These are phyloP conservation scores for Sporisorium scitamineum DNA, from an alignment of 1,284 basidiomycete genomes.

Conservation along the genomic window DNA sequence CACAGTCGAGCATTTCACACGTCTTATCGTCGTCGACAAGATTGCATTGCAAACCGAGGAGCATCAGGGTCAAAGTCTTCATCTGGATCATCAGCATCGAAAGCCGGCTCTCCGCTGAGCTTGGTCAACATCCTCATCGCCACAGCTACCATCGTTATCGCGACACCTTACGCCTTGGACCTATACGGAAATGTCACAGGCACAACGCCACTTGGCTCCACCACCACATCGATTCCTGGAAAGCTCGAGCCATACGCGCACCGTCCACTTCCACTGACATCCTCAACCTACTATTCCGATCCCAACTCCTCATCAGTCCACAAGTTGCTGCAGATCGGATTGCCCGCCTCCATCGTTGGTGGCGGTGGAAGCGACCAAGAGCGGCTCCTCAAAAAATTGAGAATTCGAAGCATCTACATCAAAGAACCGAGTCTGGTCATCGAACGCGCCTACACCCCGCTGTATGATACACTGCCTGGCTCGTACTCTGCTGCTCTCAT, in stretches of 20 bases:
- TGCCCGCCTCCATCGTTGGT: slow-evolving; percentile 12
- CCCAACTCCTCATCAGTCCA: slow-evolving; percentile 18
- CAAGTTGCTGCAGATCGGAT: slow-evolving; percentile 28
- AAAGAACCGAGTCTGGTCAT: slow-evolving; percentile 57
- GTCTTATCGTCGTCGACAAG: slow-evolving; percentile 10
- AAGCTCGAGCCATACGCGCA: slow-evolving; percentile 36
- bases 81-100: slow-evolving; percentile 8
- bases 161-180: slow-evolving; percentile 13
- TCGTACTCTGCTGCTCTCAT: slow-evolving; percentile 12
- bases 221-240: slow-evolving; percentile 17
- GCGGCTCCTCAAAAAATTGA: slow-evolving; percentile 10
- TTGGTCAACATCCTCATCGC: slow-evolving; percentile 26
- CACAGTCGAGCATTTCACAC: slow-evolving; percentile 7
- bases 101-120: slow-evolving; percentile 2
- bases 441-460: slow-evolving; percentile 57
- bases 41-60: neutral
- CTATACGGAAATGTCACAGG: slow-evolving; percentile 18
- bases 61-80: neutral
- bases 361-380: neutral
- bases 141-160: slow-evolving; percentile 19
- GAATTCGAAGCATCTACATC: slow-evolving; percentile 45
- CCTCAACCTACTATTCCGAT: slow-evolving; percentile 28
- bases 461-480: slow-evolving; percentile 43
- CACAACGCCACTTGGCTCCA: slow-evolving; percentile 14
- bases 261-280: slow-evolving; percentile 18